phyloP scores from a whole-genome alignment of 768 basidiomycete genomes.

The Piloderma croceum region DNA sequence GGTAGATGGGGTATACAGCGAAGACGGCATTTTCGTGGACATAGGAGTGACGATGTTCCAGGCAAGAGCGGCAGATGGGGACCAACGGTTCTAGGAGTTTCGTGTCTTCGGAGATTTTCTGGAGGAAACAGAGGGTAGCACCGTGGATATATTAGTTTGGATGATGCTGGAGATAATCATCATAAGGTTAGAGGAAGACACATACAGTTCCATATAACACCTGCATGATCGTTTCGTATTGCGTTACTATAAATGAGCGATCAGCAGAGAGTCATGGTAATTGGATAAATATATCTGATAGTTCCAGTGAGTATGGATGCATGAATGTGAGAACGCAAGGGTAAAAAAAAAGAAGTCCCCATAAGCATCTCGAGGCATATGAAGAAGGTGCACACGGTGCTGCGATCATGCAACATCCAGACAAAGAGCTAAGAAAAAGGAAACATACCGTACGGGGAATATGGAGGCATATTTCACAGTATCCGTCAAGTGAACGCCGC shows the following conservation, averaged over 20 bases:
- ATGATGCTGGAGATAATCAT: conserved; percentile 42
- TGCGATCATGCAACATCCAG: too few relatives aligned
- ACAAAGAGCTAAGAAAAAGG: too few relatives aligned
- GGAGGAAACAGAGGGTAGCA: conserved; percentile 56
- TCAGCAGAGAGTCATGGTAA: too few relatives aligned
- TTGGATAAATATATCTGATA: too few relatives aligned
- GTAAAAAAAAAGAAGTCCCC: too few relatives aligned
- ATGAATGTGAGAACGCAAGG: too few relatives aligned
- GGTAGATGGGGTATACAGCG: conserved; percentile 57
- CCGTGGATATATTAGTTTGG: conserved; percentile 69
- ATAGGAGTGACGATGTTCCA: conserved; percentile 64
- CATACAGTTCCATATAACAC: conserved; percentile 10
- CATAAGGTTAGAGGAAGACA: neutral
- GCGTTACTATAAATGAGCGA: conserved; percentile 46
- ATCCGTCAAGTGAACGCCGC: too few relatives aligned
- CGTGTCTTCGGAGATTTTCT: conserved; percentile 53
- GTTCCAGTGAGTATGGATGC: too few relatives aligned
- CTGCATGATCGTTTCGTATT: conserved; percentile 59
- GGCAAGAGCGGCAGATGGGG: conserved; percentile 54
- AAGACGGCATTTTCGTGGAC: conserved; percentile 71
- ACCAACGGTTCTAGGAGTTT: conserved; percentile 61
- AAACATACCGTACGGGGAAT: too few relatives aligned
- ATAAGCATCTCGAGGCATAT: too few relatives aligned
- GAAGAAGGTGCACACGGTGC: too few relatives aligned
- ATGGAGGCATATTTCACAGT: too few relatives aligned